phyloP scores from a whole-genome alignment of 1,139 yeast genomes.

The Blastobotrys persicus region DNA sequence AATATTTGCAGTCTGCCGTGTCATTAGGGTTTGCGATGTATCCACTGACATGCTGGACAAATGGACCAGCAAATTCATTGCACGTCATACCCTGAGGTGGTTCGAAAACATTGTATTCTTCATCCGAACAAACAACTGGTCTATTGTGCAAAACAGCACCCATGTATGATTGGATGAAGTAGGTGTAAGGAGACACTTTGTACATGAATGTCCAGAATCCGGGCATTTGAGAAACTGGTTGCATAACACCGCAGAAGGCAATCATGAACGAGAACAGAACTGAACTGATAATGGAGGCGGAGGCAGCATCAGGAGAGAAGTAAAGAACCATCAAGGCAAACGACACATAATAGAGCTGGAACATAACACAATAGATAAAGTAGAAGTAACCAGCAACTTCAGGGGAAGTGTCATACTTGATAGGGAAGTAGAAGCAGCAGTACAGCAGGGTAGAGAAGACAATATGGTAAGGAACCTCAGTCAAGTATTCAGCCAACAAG shows the following conservation, averaged over 20 bases:
- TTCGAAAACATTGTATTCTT: constrained; percentile 48
- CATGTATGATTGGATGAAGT: constrained; percentile 49
- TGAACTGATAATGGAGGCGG: constrained; percentile 48
- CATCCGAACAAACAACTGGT: constrained; percentile 44
- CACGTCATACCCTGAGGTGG: constrained; percentile 54
- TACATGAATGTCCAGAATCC: constrained; percentile 61
- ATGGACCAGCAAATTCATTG: constrained; percentile 42
- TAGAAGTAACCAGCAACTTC: constrained; percentile 47
- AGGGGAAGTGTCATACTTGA: constrained; percentile 41
- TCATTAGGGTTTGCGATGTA: constrained; percentile 44
- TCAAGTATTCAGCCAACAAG: constrained; percentile 41
- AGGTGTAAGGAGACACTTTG: constrained; percentile 54
- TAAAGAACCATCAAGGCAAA: constrained; percentile 50
- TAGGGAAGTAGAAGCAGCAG: constrained; percentile 43
- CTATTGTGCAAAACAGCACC: constrained; percentile 45
- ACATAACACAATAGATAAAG: constrained; percentile 43
- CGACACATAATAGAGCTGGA: constrained; percentile 46
- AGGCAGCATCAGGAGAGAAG: constrained; percentile 46
- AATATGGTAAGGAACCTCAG: constrained; percentile 44
- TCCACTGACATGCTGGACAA: constrained; percentile 42
- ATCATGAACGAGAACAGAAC: constrained; percentile 48
- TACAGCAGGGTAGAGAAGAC: constrained; percentile 34
- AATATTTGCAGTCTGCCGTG: constrained; percentile 46
- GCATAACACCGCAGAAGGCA: constrained; percentile 60
- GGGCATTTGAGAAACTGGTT: constrained; percentile 48